Evolutionary conservation across 768 basidiomycete genomes (phyloP), one percentile per base, ranked within the genome.

Genomic region (Clitopilus passeckerianus): DNA sequence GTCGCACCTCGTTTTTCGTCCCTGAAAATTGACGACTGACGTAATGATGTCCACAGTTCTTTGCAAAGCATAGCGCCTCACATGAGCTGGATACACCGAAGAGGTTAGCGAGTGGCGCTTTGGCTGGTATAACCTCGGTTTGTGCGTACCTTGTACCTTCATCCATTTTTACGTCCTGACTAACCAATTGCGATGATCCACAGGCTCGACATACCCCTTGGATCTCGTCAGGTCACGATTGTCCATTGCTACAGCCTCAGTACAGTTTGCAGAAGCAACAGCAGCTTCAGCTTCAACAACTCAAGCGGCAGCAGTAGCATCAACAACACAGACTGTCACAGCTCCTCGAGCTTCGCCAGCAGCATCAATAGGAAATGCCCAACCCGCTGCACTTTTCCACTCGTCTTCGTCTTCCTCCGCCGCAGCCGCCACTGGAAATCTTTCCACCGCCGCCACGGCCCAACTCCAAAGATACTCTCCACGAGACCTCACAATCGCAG

Each of bases 121-220:
- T 96, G 12, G 96, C 96, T 54, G 96, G 96, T 24, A 91, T 98
- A 62, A 90, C 91, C 8, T 95, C 93, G 60, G 96, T 99, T 62
- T 91, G 94, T 94, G 67, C 68, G 91, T 84, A 33, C 44, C 54
- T 34, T 50, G 46, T 50, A 54, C 16, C 57, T 60, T 43, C 43
- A 41, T 59, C 50, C 59, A 44, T 46, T 60, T 33, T 33, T 57
- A 64, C 54, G 50, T 57, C 22, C 27, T 58, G 20, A 43, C 63
- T 24, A 60, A 58, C 55, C 5, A 16, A 34, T 44, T 54, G 50
- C 37, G 37, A 41, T 41, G 37, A 41, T 18, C 30, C 54, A 55
- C 60, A 92, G 91, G 87, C 64, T 81, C 91, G 53, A 94, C 92
- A 74, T 93, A 95, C 75, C 96, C 96, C 8, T 76, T 98, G 63